Percentiles rank a stretch among this genome's conserved stretches.
These are phyloP conservation scores for Neurospora sp. DNA, from an alignment of 495 filamentous ascomycete genomes.

Conservation along the genomic window DNA sequence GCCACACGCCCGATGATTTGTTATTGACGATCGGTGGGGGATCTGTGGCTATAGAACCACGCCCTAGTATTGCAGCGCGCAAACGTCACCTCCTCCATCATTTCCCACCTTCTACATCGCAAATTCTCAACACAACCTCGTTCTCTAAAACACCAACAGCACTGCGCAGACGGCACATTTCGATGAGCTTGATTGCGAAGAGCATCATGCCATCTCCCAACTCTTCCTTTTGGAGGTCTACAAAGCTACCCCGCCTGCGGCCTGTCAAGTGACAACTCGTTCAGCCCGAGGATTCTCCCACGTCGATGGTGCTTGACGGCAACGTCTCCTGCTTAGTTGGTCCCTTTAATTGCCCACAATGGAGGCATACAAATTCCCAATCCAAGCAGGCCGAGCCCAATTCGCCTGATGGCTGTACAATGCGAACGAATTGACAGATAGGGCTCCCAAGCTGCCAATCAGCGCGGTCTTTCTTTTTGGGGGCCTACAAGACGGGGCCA, in stretches of 20 bases:
- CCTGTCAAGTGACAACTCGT: neutral
- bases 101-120: neutral
- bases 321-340: neutral
- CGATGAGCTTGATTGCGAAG: neutral
- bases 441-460: neutral
- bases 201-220: neutral
- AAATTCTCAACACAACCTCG: neutral
- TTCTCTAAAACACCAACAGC: neutral
- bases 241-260: neutral
- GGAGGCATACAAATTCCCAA: neutral
- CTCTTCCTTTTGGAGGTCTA: neutral
- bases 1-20: neutral
- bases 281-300: neutral
- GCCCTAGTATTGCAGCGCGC: neutral
- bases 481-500: neutral
- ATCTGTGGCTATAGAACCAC: no score
- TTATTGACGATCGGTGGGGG: neutral
- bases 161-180: neutral
- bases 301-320: neutral
- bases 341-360: neutral
- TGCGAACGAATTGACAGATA: neutral
- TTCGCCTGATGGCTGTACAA: neutral
- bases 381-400: neutral
- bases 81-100: neutral
- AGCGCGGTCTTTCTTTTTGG: neutral